These are phyloP conservation scores for Solanum bulbocastanum DNA, from an alignment of 257 asterid species.

Conservation along the genomic window DNA sequence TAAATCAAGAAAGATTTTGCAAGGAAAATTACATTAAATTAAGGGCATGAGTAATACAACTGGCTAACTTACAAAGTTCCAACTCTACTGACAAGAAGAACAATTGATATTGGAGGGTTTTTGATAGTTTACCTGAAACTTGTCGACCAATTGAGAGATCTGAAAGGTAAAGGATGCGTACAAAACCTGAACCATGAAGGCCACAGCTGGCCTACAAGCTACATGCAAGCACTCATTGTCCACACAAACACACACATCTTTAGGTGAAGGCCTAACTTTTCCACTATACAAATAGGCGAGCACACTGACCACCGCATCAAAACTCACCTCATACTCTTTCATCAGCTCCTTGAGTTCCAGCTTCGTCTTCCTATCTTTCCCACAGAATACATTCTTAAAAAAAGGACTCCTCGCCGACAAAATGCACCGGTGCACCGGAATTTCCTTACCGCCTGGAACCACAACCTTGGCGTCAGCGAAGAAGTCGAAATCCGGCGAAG, in stretches of 20 bases:
- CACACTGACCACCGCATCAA: constrained; percentile 58
- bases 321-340: constrained; percentile 64
- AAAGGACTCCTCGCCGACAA: constrained; percentile 67
- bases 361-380: constrained; percentile 15
- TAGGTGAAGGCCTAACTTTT: constrained; percentile 45
- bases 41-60: background rate
- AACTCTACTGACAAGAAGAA: background rate
- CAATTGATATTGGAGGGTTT: background rate
- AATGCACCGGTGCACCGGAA: constrained; percentile 79
- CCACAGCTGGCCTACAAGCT: constrained; percentile 75
- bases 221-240: constrained; percentile 79
- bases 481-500: constrained; percentile 54
- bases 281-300: constrained; percentile 70
- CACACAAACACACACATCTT: constrained; percentile 60
- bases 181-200: constrained; percentile 58
- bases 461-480: constrained; percentile 72
- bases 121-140: constrained; percentile 56
- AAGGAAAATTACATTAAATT: background rate
- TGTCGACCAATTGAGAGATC: constrained; percentile 44
- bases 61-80: background rate
- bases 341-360: constrained; percentile 57
- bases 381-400: constrained; percentile 43
- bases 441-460: constrained; percentile 45
- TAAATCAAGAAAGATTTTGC: background rate
- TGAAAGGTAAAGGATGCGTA: constrained; percentile 65